A percentile compares a stretch with the other conserved stretches of the same genome.
These are phyloP conservation scores for Zoysia pacifica DNA, from an alignment of 176 grass and related monocot species.

Conservation along the genomic window DNA sequence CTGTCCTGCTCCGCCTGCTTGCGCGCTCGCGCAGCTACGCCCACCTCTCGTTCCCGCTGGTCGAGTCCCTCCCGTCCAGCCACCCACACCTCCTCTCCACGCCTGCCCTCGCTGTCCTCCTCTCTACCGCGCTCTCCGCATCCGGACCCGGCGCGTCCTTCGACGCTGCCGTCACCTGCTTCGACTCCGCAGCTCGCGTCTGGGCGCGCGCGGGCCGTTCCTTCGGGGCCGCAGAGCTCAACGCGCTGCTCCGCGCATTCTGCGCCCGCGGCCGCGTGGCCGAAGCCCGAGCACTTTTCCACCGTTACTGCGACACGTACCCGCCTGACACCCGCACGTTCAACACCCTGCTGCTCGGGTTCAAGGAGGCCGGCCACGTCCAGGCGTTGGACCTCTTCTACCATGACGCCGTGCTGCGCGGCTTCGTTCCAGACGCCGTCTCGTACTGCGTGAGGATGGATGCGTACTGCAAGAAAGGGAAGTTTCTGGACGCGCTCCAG, in stretches of 20 bases:
- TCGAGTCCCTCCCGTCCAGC: slow-evolving; percentile 55
- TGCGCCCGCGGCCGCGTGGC: slow-evolving; percentile 55
- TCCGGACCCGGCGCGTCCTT: slow-evolving; percentile 44
- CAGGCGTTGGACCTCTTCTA: slow-evolving; percentile 83
- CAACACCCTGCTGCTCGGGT: slow-evolving; percentile 83
- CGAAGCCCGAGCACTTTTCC: slow-evolving; percentile 74
- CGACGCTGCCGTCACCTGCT: slow-evolving; percentile 53
- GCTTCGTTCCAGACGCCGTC: slow-evolving; percentile 70
- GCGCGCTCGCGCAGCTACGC: slow-evolving; percentile 54
- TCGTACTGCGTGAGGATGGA: slow-evolving; percentile 83
- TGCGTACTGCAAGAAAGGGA: slow-evolving; percentile 70
- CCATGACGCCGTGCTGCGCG: slow-evolving; percentile 69
- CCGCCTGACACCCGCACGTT: slow-evolving; percentile 64
- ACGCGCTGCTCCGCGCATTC: slow-evolving; percentile 70
- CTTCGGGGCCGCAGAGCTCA: slow-evolving; percentile 73
- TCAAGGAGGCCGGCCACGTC: slow-evolving; percentile 76
- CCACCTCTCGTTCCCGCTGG: slow-evolving; percentile 47
- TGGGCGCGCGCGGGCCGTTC: slow-evolving; percentile 61
- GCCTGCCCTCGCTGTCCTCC: slow-evolving; percentile 58
- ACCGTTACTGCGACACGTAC: slow-evolving; percentile 54
- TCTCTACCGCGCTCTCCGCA: slow-evolving; percentile 53
- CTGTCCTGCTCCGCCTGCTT: slow-evolving; percentile 41
- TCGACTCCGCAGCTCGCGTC: slow-evolving; percentile 52
- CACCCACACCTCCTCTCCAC: slow-evolving; percentile 57
- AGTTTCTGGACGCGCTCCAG: slow-evolving; percentile 60